These are phyloP conservation scores for Mortierella sp. DNA, from an alignment of 371 early-diverging fungal genomes.

Conservation along the genomic window DNA sequence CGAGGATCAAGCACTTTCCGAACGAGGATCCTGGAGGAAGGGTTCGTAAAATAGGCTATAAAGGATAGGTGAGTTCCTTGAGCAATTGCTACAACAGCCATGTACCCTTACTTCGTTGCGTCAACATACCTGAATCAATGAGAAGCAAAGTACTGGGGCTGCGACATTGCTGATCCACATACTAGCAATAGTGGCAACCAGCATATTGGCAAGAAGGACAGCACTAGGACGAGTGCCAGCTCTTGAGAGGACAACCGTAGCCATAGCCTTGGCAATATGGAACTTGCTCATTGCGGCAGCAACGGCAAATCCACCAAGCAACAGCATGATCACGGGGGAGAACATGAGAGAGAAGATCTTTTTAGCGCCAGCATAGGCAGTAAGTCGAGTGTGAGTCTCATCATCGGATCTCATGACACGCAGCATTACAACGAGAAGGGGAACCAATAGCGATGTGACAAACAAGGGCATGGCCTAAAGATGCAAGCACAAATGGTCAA, in stretches of 20 bases:
- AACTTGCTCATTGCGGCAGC: slow-evolving; percentile 94
- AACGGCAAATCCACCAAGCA: slow-evolving; percentile 95
- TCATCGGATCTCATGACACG: slow-evolving; percentile 83
- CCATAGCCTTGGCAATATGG: slow-evolving; percentile 92
- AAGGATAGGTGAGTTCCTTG: neutral
- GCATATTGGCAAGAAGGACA: slow-evolving; percentile 93
- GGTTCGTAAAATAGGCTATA: slow-evolving; percentile 84
- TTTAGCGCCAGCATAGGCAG: slow-evolving; percentile 83
- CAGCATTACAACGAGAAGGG: slow-evolving; percentile 86
- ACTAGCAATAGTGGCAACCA: slow-evolving; percentile 93
- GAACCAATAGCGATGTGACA: slow-evolving; percentile 92
- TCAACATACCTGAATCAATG: slow-evolving; percentile 81
- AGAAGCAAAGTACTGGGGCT: slow-evolving; percentile 97
- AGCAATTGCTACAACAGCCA: no score
- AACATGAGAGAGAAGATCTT: slow-evolving; percentile 94
- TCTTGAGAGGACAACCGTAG: slow-evolving; percentile 88
- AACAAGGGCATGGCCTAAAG: slow-evolving; percentile 91
- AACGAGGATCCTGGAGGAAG: slow-evolving; percentile 79
- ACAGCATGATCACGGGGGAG: slow-evolving; percentile 94
- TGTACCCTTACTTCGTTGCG: no score
- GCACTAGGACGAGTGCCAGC: slow-evolving; percentile 88
- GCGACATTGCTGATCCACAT: slow-evolving; percentile 99
- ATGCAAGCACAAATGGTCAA: no score
- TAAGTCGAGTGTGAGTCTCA: slow-evolving; percentile 63
- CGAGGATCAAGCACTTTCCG: slow-evolving; percentile 88